Evolutionary conservation across 805 yeast species (phyloP), one percentile per base, ranked within the genome.

Genomic region (Cyberlindnera xishuangbannaensis): DNA sequence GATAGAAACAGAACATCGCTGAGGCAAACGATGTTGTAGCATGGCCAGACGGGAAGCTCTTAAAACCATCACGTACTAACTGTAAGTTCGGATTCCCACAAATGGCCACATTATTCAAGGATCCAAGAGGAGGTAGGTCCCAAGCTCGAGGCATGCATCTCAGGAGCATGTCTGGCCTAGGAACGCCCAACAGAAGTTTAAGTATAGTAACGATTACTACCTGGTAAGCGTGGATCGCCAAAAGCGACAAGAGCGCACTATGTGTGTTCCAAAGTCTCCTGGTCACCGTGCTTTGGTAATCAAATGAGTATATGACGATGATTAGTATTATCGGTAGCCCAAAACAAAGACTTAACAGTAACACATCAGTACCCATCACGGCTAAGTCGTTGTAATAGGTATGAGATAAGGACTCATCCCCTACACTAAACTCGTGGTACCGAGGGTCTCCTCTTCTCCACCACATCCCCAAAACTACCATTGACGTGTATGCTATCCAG

Each of bases 21-120:
- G 77, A 67, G 1, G 76, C 61, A 44, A 73, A 73, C 15, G 71
- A 56, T 6, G 72, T 59, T 7, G 75, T 59, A 1, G 78, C 62
- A 47, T 74, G 80, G 1, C 78, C 80, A 30, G 76, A 70, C 2
- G 80, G 80, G 30, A 76, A 72, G 18, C 76, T 68, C 42, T 76
- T 61, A 47, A 71, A 69, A 1, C 79, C 80, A 45, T 73, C 78
- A 45, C 54, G 48, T 14, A 74, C 48, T 4, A 59, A 36, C 12
- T 39, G 45, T 4, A 48, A 15, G 31, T 68, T 47, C 2, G 51
- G 47, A 17, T 67, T 60, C 1, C 70, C 58, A 47, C 80, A 75
- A 1, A 69, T 65, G 10, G 61, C 67, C 17, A 73, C 72, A 30
- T 55, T 61, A 13, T 66, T 67, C 41, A 73, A 41, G 0, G 59